phyloP scores from a whole-genome alignment of 306 rosid genomes.

The Clitoria ternatea region DNA sequence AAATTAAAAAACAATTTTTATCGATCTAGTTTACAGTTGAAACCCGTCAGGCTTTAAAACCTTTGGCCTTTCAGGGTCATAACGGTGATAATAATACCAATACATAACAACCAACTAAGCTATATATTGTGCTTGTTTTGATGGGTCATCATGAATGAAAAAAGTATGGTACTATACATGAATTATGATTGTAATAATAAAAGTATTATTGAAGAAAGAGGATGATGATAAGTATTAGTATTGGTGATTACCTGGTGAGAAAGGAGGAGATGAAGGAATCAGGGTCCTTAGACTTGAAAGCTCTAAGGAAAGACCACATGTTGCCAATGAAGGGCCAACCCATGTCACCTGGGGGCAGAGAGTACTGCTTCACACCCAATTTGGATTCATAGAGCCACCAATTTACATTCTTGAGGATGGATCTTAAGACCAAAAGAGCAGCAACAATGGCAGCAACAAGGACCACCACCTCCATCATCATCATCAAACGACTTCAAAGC shows the following conservation, averaged over 20 bases:
- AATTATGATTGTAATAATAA: no score
- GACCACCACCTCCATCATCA: slow-evolving; percentile 18
- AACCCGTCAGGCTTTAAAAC: no score
- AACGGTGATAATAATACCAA: no score
- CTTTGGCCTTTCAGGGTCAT: no score
- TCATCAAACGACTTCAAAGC: background rate
- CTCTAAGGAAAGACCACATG: slow-evolving; percentile 89
- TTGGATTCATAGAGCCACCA: slow-evolving; percentile 58
- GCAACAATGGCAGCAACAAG: slow-evolving; percentile 2
- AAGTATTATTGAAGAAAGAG: no score
- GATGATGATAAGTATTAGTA: background rate
- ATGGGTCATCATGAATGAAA: no score
- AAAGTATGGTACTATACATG: no score
- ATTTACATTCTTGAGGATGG: slow-evolving; percentile 45
- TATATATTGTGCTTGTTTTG: no score
- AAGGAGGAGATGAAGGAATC: slow-evolving; percentile 70
- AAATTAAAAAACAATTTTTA: no score
- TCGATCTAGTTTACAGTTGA: no score
- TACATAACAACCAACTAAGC: no score
- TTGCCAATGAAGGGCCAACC: slow-evolving; percentile 94
- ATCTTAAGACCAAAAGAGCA: slow-evolving; percentile 24
- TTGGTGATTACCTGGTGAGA: slow-evolving; percentile 49
- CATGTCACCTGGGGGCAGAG: slow-evolving; percentile 85
- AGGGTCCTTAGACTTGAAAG: slow-evolving; percentile 80
- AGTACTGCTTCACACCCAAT: slow-evolving; percentile 49